Percentiles rank a stretch among this genome's conserved stretches.
phyloP scores from a whole-genome alignment of 2,329 filamentous ascomycete genomes.

The Cordyceps militaris region DNA sequence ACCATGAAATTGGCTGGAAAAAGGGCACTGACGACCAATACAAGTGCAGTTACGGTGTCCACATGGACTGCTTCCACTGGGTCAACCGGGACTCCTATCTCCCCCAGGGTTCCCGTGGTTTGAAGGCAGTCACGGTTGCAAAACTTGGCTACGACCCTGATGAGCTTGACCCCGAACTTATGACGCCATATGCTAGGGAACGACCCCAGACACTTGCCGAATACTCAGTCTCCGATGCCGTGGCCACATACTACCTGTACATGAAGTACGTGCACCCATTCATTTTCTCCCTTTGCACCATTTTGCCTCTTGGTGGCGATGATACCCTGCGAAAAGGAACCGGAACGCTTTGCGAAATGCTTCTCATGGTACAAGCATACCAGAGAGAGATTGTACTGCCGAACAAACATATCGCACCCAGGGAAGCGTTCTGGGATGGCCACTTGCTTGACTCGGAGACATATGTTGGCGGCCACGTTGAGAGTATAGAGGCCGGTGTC shows the following conservation, averaged over 20 bases:
- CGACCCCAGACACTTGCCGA: conserved; percentile 90
- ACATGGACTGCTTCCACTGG: conserved; percentile 99
- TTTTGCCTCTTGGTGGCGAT: conserved; percentile 86
- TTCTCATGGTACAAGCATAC: conserved; percentile 98
- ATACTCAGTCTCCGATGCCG: conserved; percentile 97
- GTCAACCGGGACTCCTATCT: conserved; percentile 98
- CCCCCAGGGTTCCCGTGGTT: conserved; percentile 89
- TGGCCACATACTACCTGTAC: conserved; percentile 97
- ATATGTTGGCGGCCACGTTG: conserved; percentile 96
- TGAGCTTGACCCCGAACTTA: conserved; percentile 92
- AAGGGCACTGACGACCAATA: conserved; percentile 96
- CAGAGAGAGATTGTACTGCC: conserved; percentile 85
- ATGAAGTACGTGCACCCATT: conserved; percentile 99
- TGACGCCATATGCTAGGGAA: conserved; percentile 88
- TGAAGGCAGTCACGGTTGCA: conserved; percentile 95
- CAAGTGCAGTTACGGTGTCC: conserved; percentile 90
- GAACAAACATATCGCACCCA: conserved; percentile 88
- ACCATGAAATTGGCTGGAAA: conserved; percentile 93
- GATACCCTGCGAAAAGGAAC: conserved; percentile 93
- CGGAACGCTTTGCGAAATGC: conserved; percentile 97
- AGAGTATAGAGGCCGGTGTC: conserved; percentile 97
- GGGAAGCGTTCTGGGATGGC: conserved; percentile 93
- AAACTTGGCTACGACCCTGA: conserved; percentile 98
- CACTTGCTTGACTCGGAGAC: conserved; percentile 95
- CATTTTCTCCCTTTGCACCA: conserved; percentile 97